These are phyloP conservation scores for Plasmodium gonderi DNA, from an alignment of 169 alveolate species.

Conservation along the genomic window DNA sequence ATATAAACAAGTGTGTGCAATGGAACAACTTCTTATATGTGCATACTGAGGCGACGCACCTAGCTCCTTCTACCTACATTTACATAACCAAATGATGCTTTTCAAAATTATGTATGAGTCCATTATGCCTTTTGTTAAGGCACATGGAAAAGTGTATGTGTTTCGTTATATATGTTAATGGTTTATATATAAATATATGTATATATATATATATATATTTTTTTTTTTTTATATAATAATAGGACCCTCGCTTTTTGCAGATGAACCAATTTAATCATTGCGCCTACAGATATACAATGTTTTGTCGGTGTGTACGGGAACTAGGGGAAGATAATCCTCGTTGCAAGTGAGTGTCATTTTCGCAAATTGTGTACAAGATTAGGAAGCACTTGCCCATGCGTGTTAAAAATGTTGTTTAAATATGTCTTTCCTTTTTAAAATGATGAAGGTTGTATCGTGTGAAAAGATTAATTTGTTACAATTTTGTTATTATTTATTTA, in stretches of 20 bases:
- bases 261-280: slow-evolving; percentile 79
- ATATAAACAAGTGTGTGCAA: too few species aligned
- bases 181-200: not conserved
- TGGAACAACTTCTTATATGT: too few species aligned
- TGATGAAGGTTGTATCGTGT: not conserved
- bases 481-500: not conserved
- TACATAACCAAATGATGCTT: not conserved
- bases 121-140: not conserved
- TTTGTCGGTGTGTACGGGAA: slow-evolving; percentile 83
- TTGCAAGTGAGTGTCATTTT: slow-evolving; percentile 75
- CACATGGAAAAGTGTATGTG: too few species aligned
- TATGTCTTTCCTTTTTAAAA: not conserved
- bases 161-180: not conserved
- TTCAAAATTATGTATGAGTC: not conserved
- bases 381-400: too few species aligned
- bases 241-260: slow-evolving; percentile 85
- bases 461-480: too few species aligned
- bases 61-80: too few species aligned
- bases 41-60: too few species aligned
- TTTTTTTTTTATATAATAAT: not conserved
- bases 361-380: not conserved
- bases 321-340: slow-evolving; percentile 86
- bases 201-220: not conserved
- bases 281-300: slow-evolving; percentile 80
- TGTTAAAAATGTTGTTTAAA: too few species aligned